These are phyloP conservation scores for Neonothopanus nambi DNA, from an alignment of 1,284 basidiomycete species.

Conservation along the genomic window DNA sequence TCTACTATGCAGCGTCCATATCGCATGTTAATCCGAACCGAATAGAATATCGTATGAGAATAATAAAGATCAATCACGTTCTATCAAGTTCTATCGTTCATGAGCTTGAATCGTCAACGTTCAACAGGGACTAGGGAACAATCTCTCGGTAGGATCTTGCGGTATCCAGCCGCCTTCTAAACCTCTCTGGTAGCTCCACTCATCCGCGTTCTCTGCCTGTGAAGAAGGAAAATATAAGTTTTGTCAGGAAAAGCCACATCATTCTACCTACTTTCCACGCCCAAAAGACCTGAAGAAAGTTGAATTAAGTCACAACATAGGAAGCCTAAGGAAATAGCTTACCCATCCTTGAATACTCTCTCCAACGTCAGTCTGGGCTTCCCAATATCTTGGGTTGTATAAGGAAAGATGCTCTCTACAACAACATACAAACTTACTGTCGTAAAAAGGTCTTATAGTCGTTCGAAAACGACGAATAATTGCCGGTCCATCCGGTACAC, in stretches of 20 bases:
- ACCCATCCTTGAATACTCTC: conserved; percentile 72
- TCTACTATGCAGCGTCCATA: no score
- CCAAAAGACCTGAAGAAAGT: conserved; percentile 55
- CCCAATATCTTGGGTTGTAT: conserved; percentile 60
- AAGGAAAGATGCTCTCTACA: background rate
- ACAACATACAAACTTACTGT: conserved; percentile 39
- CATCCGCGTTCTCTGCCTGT: conserved; percentile 71
- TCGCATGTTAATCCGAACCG: no score
- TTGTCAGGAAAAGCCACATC: conserved; percentile 6
- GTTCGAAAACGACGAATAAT: conserved; percentile 54
- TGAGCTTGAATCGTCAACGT: conserved; percentile 11
- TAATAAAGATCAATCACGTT: no score
- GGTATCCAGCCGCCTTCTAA: conserved; percentile 75
- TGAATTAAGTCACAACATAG: background rate
- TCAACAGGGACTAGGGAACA: conserved; percentile 61
- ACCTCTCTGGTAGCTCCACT: conserved; percentile 69
- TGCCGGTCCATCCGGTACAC: conserved; percentile 64
- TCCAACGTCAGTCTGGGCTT: conserved; percentile 70
- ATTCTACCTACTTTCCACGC: conserved; percentile 71
- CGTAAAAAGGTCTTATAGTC: conserved; percentile 67
- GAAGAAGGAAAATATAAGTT: conserved; percentile 6
- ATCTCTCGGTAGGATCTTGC: conserved; percentile 57
- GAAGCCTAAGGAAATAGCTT: background rate
- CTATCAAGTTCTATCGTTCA: no score
- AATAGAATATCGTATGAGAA: no score